Percentiles rank a stretch among this genome's conserved stretches.
Evolutionary conservation across 306 rosid species (phyloP).

Genomic region (Rubus parviflorus): DNA sequence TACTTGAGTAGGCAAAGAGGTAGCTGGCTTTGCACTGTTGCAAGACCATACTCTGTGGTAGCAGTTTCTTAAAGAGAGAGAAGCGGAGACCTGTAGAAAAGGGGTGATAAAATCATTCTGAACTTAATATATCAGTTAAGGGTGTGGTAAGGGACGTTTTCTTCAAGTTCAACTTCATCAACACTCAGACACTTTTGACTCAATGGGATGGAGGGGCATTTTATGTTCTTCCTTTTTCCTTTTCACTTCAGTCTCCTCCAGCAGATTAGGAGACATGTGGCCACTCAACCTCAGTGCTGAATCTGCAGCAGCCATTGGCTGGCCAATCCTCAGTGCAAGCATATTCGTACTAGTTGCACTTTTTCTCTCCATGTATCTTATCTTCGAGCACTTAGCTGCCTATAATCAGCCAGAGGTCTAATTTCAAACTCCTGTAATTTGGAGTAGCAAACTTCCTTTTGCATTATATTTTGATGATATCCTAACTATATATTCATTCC

Average conservation of each 20-base stretch:
- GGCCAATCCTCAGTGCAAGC: slow-evolving; percentile 83
- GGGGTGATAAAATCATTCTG: slow-evolving; percentile 17
- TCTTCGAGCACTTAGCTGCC: slow-evolving; percentile 85
- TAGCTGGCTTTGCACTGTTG: neutral
- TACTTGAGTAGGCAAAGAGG: slow-evolving; percentile 10
- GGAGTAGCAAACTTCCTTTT: neutral
- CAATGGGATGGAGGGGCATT: slow-evolving; percentile 64
- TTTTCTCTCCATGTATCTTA: slow-evolving; percentile 81
- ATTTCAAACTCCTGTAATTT: slow-evolving; percentile 23
- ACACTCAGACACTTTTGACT: slow-evolving; percentile 16
- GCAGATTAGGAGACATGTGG: slow-evolving; percentile 66
- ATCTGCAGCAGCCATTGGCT: slow-evolving; percentile 55
- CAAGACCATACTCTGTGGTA: neutral
- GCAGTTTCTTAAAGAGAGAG: slow-evolving; percentile 1
- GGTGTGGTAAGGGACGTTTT: slow-evolving; percentile 12
- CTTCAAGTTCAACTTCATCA: slow-evolving; percentile 14
- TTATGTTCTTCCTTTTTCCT: slow-evolving; percentile 52
- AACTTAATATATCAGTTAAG: slow-evolving; percentile 10
- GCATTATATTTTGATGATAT: neutral
- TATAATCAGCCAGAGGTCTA: slow-evolving; percentile 97
- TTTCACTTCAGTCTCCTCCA: slow-evolving; percentile 52
- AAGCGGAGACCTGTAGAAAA: neutral
- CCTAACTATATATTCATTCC: neutral
- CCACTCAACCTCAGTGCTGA: slow-evolving; percentile 45
- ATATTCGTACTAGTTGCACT: slow-evolving; percentile 78